These are phyloP conservation scores for Quercus bicolor DNA, from an alignment of 306 rosid species.

Conservation along the genomic window DNA sequence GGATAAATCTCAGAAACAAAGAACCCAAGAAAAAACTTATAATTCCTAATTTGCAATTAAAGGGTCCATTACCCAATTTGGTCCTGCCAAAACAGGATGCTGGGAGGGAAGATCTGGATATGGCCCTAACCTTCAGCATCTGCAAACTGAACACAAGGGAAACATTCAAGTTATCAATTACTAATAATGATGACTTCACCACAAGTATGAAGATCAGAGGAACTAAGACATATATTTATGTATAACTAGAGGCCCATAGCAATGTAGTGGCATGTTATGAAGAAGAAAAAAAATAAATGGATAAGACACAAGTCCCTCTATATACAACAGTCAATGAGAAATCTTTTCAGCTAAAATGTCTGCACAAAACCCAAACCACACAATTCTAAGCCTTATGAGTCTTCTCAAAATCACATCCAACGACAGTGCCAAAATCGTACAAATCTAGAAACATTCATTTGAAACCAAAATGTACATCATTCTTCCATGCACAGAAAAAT, in stretches of 20 bases:
- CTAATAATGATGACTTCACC: not conserved
- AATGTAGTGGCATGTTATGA: not conserved
- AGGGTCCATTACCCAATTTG: not conserved
- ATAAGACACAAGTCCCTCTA: not conserved
- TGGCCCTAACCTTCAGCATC: constrained; percentile 3
- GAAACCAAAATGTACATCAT: not conserved
- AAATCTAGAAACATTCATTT: not conserved
- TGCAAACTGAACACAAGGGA: constrained; percentile 6
- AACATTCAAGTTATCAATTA: not conserved
- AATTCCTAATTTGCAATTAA: not conserved
- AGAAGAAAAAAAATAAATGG: not conserved
- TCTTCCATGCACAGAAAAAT: not conserved
- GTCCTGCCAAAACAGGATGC: not conserved
- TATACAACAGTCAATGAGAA: not conserved
- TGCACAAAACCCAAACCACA: not conserved
- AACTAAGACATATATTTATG: not conserved
- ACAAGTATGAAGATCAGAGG: not conserved
- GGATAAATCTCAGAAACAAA: not conserved
- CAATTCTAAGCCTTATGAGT: not conserved
- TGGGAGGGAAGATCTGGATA: not conserved
- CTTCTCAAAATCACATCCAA: not conserved
- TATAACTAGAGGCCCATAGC: not conserved
- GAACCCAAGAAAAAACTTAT: not conserved
- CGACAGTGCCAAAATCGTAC: not conserved
- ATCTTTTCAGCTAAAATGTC: not conserved